Conservation (phyloP, 768 basidiomycete species). For the Termitomyces sp. region DNA sequence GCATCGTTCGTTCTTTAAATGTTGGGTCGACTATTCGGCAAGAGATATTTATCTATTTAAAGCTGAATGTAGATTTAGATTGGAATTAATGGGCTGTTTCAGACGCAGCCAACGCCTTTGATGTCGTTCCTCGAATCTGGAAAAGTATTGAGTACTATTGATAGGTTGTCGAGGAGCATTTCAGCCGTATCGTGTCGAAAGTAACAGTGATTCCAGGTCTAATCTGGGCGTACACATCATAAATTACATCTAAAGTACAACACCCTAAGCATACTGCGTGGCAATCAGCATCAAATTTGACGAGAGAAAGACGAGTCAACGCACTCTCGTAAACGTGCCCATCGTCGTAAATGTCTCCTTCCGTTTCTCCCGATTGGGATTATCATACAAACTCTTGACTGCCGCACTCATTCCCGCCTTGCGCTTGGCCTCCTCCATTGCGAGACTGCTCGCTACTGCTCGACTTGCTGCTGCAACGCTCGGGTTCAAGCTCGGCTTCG, state of each 20-base stretch:
- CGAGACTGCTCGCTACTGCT: constrained; percentile 68
- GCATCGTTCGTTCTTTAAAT: constrained; percentile 1
- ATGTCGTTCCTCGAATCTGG: neutral
- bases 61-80: too few species aligned
- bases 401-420: constrained; percentile 84
- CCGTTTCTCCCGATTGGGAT: constrained; percentile 44
- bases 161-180: neutral
- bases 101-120: neutral
- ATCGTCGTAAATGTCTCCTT: constrained; percentile 92
- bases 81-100: neutral
- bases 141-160: neutral
- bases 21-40: neutral
- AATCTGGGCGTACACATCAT: neutral
- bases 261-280: constrained; percentile 10
- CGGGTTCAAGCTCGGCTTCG: constrained; percentile 45
- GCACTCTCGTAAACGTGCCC: constrained; percentile 87
- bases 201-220: too few species aligned
- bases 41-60: too few species aligned
- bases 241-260: constrained; percentile 12
- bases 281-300: neutral
- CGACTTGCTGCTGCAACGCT: constrained; percentile 55
- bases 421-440: constrained; percentile 78
- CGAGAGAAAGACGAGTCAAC: constrained; percentile 24
- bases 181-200: too few species aligned
- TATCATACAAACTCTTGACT: constrained; percentile 76